Evolutionary conservation across 2,329 filamentous ascomycete species (phyloP).

Genomic region (Penicillium sp.): DNA sequence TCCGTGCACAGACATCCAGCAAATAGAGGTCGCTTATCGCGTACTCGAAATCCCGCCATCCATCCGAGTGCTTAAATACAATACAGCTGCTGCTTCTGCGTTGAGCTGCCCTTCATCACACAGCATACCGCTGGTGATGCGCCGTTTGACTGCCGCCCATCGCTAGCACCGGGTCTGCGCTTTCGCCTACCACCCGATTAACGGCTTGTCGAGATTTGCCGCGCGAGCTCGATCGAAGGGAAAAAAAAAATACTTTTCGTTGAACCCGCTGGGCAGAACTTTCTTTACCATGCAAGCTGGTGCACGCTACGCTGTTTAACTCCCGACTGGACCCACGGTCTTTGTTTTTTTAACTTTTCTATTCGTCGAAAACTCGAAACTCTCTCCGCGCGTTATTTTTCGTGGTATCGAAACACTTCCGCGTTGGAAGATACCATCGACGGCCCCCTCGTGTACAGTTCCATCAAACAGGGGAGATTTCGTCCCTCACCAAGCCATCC

Average conservation of each 20-base stretch:
- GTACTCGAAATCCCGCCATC: not conserved
- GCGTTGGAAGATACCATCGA: conserved; percentile 8
- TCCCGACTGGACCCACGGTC: conserved; percentile 15
- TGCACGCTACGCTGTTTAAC: conserved; percentile 9
- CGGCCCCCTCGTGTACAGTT: not conserved
- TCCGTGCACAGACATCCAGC: conserved; percentile 2
- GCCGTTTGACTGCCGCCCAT: conserved; percentile 10
- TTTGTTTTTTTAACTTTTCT: not conserved
- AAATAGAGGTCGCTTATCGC: conserved; percentile 1
- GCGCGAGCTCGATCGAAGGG: not conserved
- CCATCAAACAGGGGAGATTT: conserved; percentile 21
- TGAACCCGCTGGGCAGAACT: not conserved
- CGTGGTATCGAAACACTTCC: conserved; percentile 8
- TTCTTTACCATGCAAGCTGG: conserved; percentile 14
- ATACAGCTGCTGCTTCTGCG: not conserved
- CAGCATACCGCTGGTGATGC: conserved; percentile 5
- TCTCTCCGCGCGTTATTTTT: not conserved
- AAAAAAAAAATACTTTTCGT: not conserved
- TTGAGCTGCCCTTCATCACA: not conserved
- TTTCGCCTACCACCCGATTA: not conserved
- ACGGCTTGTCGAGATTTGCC: not conserved
- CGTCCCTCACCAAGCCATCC: conserved; percentile 25
- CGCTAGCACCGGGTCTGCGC: conserved; percentile 12
- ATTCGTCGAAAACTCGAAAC: not conserved
- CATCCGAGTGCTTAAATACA: not conserved